A percentile compares a stretch with the other conserved stretches of the same genome.
phyloP scores from a whole-genome alignment of 371 early-diverging fungal species.

The Syncephalastrum contaminatum region DNA sequence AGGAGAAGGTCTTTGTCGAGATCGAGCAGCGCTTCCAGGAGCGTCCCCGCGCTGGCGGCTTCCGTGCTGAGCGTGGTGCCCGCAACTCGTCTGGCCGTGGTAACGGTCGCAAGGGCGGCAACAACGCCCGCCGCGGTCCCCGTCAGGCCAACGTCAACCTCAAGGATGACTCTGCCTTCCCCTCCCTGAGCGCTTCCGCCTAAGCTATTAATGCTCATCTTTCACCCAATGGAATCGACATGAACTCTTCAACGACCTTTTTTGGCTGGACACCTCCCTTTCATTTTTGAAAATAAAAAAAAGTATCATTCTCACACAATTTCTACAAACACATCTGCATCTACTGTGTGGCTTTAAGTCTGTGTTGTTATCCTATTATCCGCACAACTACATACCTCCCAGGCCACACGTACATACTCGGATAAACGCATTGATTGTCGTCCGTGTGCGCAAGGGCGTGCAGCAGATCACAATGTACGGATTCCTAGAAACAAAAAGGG shows the following conservation, averaged over 20 bases:
- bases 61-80: slow-evolving; percentile 32
- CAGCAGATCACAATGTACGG: no score
- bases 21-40: slow-evolving; percentile 53
- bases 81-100: slow-evolving; percentile 26
- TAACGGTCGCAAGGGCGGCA: slow-evolving; percentile 41
- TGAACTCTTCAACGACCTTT: slow-evolving; percentile 7
- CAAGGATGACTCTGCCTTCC: slow-evolving; percentile 75
- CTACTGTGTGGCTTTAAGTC: no score
- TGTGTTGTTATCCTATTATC: no score
- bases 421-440: no score
- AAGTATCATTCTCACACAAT: neutral
- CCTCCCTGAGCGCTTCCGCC: slow-evolving; percentile 63
- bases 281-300: slow-evolving; percentile 7
- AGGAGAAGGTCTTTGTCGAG: slow-evolving; percentile 59
- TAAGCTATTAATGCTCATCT: slow-evolving; percentile 18
- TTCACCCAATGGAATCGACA: slow-evolving; percentile 4
- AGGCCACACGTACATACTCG: no score
- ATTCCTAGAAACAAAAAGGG: no score
- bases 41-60: slow-evolving; percentile 42
- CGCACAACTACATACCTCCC: no score
- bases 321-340: no score
- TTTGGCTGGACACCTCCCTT: slow-evolving; percentile 16
- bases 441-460: no score
- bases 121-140: slow-evolving; percentile 27
- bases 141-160: slow-evolving; percentile 58